These are phyloP conservation scores for Xylaria palmicola DNA, from an alignment of 495 filamentous ascomycete species.

Conservation along the genomic window DNA sequence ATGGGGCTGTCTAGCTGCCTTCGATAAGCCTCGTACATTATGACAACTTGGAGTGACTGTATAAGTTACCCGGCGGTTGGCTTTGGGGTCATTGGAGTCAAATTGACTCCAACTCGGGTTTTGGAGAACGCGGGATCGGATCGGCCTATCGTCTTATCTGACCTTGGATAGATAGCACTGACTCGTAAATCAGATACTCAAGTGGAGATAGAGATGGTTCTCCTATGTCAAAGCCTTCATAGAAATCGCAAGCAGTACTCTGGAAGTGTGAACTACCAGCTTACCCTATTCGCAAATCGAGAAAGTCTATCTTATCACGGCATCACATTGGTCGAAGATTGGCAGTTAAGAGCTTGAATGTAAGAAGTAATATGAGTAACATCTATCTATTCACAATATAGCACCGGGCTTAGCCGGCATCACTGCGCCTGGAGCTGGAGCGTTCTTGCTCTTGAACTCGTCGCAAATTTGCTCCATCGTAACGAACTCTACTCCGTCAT, in stretches of 20 bases:
- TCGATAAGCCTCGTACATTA: not conserved
- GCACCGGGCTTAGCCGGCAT: slow-evolving; percentile 60
- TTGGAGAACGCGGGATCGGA: not conserved
- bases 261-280: too few relatives aligned
- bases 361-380: not conserved
- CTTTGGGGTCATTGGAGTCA: not conserved
- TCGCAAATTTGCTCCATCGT: slow-evolving; percentile 56
- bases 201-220: not conserved
- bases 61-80: not conserved
- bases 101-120: not conserved
- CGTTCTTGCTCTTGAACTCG: slow-evolving; percentile 60
- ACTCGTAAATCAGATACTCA: not conserved
- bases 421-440: slow-evolving; percentile 59
- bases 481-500: slow-evolving; percentile 55
- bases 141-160: not conserved
- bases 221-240: not conserved
- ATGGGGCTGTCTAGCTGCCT: not conserved
- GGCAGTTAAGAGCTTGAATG: not conserved
- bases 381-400: slow-evolving; percentile 37
- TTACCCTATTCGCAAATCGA: too few relatives aligned
- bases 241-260: not conserved
- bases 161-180: too few relatives aligned
- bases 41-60: not conserved
- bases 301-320: too few relatives aligned
- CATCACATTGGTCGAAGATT: not conserved